Evolutionary conservation across 148 eudicot genomes (phyloP).

Genomic region (Tetragonia tetragonoides): DNA sequence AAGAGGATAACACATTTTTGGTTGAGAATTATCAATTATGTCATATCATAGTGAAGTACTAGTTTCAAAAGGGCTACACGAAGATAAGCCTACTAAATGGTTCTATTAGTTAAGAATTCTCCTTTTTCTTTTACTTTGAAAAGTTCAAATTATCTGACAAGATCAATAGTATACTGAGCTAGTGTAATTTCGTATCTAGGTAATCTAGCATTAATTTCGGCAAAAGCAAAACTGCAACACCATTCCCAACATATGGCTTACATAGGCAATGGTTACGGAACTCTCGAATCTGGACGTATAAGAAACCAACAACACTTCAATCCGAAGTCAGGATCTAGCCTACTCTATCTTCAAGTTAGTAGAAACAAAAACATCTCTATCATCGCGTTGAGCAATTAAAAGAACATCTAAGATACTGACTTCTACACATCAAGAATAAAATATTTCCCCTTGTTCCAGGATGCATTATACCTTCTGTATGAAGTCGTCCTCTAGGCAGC

Average conservation of each 20-base stretch:
- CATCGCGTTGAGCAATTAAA: background rate
- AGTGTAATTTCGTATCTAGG: background rate
- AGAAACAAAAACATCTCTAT: background rate
- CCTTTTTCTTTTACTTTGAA: too few species aligned
- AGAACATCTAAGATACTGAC: background rate
- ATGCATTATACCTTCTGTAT: conserved; percentile 56
- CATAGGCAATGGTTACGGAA: background rate
- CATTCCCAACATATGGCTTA: background rate
- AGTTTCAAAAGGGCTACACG: background rate
- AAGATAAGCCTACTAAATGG: background rate
- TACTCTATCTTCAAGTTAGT: background rate
- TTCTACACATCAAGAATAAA: conserved; percentile 7
- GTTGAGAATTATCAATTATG: background rate
- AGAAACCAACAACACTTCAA: background rate
- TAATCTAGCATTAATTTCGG: background rate
- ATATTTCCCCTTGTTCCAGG: background rate
- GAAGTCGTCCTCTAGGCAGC: conserved; percentile 62
- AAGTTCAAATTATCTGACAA: too few species aligned
- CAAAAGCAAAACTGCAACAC: background rate
- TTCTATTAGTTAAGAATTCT: too few species aligned
- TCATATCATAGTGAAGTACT: background rate
- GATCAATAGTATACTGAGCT: background rate
- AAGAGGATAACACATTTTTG: background rate
- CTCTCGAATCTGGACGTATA: background rate
- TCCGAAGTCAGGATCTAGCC: background rate